Evolutionary conservation across 2,329 filamentous ascomycete species (phyloP).

Genomic region (Pezicula rhizophila): DNA sequence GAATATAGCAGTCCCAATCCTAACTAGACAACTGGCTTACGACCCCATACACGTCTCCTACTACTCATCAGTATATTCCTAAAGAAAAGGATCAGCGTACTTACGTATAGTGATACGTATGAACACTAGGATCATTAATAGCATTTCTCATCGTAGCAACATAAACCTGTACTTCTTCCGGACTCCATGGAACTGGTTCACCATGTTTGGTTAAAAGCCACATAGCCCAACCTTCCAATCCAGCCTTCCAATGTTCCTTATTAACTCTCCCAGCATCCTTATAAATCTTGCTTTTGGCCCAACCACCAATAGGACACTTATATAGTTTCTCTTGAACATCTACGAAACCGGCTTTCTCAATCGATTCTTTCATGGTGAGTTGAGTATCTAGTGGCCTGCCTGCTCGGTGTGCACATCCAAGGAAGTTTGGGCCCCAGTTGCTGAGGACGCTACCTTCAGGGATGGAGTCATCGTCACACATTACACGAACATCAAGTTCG

Average conservation of each 20-base stretch:
- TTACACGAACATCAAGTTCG: slow-evolving; percentile 1
- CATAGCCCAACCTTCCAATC: slow-evolving; percentile 25
- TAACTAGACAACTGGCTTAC: too few relatives aligned
- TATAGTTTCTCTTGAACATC: slow-evolving; percentile 12
- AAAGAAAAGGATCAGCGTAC: neutral
- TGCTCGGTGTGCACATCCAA: slow-evolving; percentile 14
- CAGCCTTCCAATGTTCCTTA: slow-evolving; percentile 21
- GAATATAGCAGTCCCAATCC: too few relatives aligned
- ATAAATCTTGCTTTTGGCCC: slow-evolving; percentile 32
- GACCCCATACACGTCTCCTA: too few relatives aligned
- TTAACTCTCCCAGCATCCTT: slow-evolving; percentile 23
- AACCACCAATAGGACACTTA: slow-evolving; percentile 13
- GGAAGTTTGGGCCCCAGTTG: slow-evolving; percentile 17
- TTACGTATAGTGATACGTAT: neutral
- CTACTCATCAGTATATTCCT: too few relatives aligned
- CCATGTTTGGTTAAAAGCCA: slow-evolving; percentile 22
- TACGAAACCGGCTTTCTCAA: slow-evolving; percentile 18
- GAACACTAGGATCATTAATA: slow-evolving; percentile 12
- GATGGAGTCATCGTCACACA: slow-evolving; percentile 4
- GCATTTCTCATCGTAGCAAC: slow-evolving; percentile 16
- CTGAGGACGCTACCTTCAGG: slow-evolving; percentile 9
- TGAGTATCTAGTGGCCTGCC: slow-evolving; percentile 20
- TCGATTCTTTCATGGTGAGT: slow-evolving; percentile 24
- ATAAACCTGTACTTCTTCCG: slow-evolving; percentile 21
- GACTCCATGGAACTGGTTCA: slow-evolving; percentile 16